phyloP scores from a whole-genome alignment of 129 eudicot species.

The Logfia minima region DNA sequence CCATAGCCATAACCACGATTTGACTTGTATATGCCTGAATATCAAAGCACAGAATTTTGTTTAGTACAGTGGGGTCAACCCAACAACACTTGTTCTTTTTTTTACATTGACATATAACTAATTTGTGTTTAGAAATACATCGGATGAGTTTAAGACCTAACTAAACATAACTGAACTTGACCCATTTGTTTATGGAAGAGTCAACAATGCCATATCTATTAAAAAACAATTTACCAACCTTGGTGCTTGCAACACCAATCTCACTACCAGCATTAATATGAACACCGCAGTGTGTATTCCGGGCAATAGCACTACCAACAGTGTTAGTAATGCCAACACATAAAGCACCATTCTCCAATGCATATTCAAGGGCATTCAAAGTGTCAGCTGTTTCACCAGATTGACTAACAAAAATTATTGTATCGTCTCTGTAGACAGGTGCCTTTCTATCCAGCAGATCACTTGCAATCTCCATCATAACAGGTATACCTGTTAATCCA shows the following conservation, averaged over 20 bases:
- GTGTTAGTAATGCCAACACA: conserved; percentile 99
- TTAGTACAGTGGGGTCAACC: neutral
- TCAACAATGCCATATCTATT: neutral
- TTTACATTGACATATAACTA: neutral
- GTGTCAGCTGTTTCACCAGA: conserved; percentile 99
- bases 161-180: neutral
- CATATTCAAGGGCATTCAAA: conserved; percentile 86
- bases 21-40: conserved; percentile 97
- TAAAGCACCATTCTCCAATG: conserved; percentile 88
- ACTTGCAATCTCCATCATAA: conserved; percentile 96
- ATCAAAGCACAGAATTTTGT: neutral
- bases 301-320: conserved; percentile 95
- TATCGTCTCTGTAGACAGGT: conserved; percentile 91
- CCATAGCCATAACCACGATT: conserved; percentile 96
- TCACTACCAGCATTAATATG: conserved; percentile 98
- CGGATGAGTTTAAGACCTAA: neutral
- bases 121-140: neutral
- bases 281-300: conserved; percentile 93
- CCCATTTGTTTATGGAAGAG: neutral
- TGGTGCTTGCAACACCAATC: conserved; percentile 98
- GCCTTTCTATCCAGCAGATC: conserved; percentile 94
- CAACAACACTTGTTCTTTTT: neutral
- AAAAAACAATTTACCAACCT: conserved; percentile 46
- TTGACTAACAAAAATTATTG: conserved; percentile 93
- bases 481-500: conserved; percentile 70